Conservation (phyloP, 2,329 filamentous ascomycete species). For the Aspergillus thermomutatus region DNA sequence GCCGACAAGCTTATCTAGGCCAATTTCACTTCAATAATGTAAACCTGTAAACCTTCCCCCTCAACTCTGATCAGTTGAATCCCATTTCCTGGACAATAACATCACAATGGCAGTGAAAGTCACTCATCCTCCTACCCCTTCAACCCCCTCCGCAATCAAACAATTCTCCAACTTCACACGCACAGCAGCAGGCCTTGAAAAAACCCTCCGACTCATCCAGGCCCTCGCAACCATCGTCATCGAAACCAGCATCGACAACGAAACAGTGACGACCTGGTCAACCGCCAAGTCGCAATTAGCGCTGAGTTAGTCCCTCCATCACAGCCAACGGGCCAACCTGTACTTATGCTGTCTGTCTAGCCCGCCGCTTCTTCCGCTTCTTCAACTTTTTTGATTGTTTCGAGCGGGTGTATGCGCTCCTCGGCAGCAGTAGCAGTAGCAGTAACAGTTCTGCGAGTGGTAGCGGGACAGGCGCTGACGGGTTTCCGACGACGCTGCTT, state of each 20-base stretch:
- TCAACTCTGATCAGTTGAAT: neutral
- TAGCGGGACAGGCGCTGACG: conserved; percentile 20
- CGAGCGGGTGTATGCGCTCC: conserved; percentile 47
- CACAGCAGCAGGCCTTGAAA: conserved; percentile 29
- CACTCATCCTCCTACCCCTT: neutral
- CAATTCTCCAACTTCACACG: conserved; percentile 29
- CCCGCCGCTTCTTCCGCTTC: conserved; percentile 63
- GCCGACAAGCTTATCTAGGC: neutral
- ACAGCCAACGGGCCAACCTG: neutral
- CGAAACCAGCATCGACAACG: conserved; percentile 12
- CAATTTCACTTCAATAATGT: neutral
- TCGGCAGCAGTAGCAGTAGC: conserved; percentile 2
- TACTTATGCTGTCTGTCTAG: conserved; percentile 22
- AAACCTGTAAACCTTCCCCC: neutral
- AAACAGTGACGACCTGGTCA: conserved; percentile 28
- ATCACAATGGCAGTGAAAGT: neutral
- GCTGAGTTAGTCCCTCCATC: conserved; percentile 32
- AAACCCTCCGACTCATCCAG: conserved; percentile 33
- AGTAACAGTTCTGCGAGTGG: too few species aligned
- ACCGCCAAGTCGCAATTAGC: conserved; percentile 37
- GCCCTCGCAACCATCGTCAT: conserved; percentile 26
- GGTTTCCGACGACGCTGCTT: conserved; percentile 36
- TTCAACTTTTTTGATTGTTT: conserved; percentile 67
- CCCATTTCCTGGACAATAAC: neutral
- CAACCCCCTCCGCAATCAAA: neutral